These are phyloP conservation scores for Neohortaea acidophila DNA, from an alignment of 495 filamentous ascomycete species.

Conservation along the genomic window DNA sequence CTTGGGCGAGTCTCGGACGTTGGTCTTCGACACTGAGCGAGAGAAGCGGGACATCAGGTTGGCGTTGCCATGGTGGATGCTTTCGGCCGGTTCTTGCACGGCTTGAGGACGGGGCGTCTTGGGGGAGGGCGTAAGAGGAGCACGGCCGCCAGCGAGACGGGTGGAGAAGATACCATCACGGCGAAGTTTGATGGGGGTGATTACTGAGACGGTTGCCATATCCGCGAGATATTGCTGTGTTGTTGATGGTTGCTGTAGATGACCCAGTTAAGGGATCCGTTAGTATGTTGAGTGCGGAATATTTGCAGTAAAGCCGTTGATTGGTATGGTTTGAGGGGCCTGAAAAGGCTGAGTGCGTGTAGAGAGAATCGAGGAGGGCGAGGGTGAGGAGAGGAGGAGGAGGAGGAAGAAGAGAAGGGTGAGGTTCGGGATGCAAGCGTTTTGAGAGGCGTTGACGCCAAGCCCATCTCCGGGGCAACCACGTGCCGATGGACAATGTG, in stretches of 20 bases:
- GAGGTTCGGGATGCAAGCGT: neutral
- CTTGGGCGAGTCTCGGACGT: conserved; percentile 67
- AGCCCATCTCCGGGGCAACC: neutral
- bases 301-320: conserved; percentile 18
- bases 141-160: conserved; percentile 82
- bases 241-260: conserved; percentile 7
- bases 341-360: conserved; percentile 21
- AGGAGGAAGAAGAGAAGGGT: conserved; percentile 8
- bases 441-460: neutral
- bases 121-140: conserved; percentile 88
- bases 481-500: no score
- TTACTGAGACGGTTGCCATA: conserved; percentile 81
- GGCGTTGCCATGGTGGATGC: conserved; percentile 43
- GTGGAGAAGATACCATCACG: conserved; percentile 84
- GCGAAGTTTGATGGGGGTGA: conserved; percentile 75
- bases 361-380: conserved; percentile 18
- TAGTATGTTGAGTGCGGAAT: conserved; percentile 14
- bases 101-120: conserved; percentile 49
- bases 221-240: conserved; percentile 13
- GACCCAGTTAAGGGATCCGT: conserved; percentile 18
- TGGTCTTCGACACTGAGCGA: conserved; percentile 43
- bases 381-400: conserved; percentile 18
- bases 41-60: conserved; percentile 58
- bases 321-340: conserved; percentile 3
- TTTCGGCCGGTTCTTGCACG: conserved; percentile 41